phyloP scores from a whole-genome alignment of 805 yeast genomes.

The Wickerhamomyces chambardii region DNA sequence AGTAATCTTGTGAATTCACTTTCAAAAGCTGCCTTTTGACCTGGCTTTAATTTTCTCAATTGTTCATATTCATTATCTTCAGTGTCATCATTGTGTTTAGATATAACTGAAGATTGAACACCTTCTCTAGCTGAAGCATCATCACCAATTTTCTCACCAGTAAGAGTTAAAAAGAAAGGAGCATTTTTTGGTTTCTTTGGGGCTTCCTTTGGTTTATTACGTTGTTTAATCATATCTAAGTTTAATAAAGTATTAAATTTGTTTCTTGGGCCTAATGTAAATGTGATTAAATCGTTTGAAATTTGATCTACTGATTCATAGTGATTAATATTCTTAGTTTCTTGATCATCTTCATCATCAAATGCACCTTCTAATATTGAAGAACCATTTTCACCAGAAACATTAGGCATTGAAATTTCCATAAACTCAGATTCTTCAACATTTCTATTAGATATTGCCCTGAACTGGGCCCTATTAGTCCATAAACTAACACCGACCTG shows the following conservation, averaged over 20 bases:
- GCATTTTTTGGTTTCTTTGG: slow-evolving; percentile 77
- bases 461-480: slow-evolving; percentile 86
- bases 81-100: neutral
- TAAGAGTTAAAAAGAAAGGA: slow-evolving; percentile 69
- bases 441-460: slow-evolving; percentile 64
- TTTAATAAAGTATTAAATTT: slow-evolving; percentile 74
- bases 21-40: slow-evolving; percentile 44
- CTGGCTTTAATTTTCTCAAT: slow-evolving; percentile 12
- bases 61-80: slow-evolving; percentile 3
- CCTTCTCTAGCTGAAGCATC: slow-evolving; percentile 40
- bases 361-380: slow-evolving; percentile 74
- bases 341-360: slow-evolving; percentile 28
- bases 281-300: slow-evolving; percentile 51
- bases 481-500: slow-evolving; percentile 89
- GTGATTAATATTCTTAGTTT: slow-evolving; percentile 19
- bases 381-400: slow-evolving; percentile 70
- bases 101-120: slow-evolving; percentile 12
- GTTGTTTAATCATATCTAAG: slow-evolving; percentile 72
- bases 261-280: slow-evolving; percentile 68
- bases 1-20: slow-evolving; percentile 62
- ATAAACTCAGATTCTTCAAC: slow-evolving; percentile 70
- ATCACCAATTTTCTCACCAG: slow-evolving; percentile 65
- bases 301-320: slow-evolving; percentile 58
- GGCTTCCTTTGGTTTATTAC: slow-evolving; percentile 87
- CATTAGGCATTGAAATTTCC: slow-evolving; percentile 56